Evolutionary conservation across 805 yeast genomes (phyloP), one percentile per base, ranked within the genome.

Genomic region (Candida verbasci): DNA sequence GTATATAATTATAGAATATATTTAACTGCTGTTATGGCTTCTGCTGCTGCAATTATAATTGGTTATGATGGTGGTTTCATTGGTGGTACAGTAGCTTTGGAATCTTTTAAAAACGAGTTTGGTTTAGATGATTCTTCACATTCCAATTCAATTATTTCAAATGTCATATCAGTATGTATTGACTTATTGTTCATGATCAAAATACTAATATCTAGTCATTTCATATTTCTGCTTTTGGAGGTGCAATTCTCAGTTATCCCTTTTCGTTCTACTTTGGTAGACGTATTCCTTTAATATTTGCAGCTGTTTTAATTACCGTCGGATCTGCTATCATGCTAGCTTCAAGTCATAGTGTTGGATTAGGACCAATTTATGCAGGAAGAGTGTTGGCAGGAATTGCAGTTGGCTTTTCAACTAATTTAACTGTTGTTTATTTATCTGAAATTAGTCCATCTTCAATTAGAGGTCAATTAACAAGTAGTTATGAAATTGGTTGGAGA

Each of bases 351-450:
- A 38, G 40, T 6, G 39, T 29, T 9, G 67, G 65, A 6, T 49
- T 63, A 29, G 66, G 55, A 0, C 69, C 69, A 9, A 52, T 76
- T 25, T 73, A 72, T 41, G 78, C 72, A 25, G 81, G 82, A 9
- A 59, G 81, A 40, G 59, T 76, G 17, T 48, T 76, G 32, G 79
- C 75, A 46, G 82, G 82, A 17, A 48, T 73, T 12, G 75, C 74
- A 17, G 60, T 76, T 35, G 81, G 82, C n/a, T 74, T 74, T 45
- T 70, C 81, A 7, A 69, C 73, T 8, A 74, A 76, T 12, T 62
- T 71, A 41, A 80, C 80, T 6, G 81, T 81, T 10, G 62, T 74
- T 35, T 75, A 74, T 45, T 49, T 74, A 31, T 65, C 77, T 3
- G 82, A 76, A 48, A 65, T 72, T 24, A 61, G 80, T 11, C 81